phyloP scores from a whole-genome alignment of 2,329 filamentous ascomycete genomes.

The Ramularia collo-cygni region DNA sequence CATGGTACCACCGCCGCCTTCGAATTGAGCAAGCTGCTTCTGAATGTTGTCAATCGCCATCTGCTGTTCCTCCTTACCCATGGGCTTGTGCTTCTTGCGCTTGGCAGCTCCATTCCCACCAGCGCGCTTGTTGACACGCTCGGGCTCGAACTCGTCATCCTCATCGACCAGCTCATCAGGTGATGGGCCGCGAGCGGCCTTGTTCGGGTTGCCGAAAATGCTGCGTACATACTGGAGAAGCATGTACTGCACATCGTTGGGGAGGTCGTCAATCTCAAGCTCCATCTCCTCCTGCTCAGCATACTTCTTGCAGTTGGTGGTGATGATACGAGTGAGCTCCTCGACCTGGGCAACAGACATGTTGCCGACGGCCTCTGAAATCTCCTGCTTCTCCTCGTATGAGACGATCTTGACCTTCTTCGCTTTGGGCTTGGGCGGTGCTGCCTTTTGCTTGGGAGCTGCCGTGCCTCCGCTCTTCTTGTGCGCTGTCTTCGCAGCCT shows the following conservation, averaged over 20 bases:
- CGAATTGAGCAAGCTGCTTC: conserved; percentile 45
- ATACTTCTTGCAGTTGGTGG: conserved; percentile 70
- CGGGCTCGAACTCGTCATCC: conserved; percentile 45
- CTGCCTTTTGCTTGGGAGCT: conserved; percentile 38
- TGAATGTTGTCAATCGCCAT: conserved; percentile 58
- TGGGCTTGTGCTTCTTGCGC: conserved; percentile 69
- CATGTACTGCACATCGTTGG: conserved; percentile 48
- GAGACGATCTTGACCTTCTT: conserved; percentile 62
- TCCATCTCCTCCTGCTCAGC: conserved; percentile 54
- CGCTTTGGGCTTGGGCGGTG: conserved; percentile 36
- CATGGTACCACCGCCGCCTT: conserved; percentile 18
- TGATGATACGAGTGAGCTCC: conserved; percentile 81
- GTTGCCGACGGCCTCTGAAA: conserved; percentile 52
- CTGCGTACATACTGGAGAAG: conserved; percentile 49
- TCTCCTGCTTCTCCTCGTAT: conserved; percentile 80
- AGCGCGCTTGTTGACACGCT: conserved; percentile 18
- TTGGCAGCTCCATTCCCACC: conserved; percentile 40
- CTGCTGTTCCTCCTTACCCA: conserved; percentile 67
- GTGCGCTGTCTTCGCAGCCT: conserved; percentile 17
- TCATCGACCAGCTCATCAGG: conserved; percentile 28
- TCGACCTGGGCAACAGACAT: conserved; percentile 72
- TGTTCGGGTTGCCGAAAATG: conserved; percentile 30
- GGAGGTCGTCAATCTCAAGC: conserved; percentile 57
- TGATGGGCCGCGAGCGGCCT: conserved; percentile 19
- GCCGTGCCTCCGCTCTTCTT: conserved; percentile 13